These are phyloP conservation scores for Zygotorulaspora florentina DNA, from an alignment of 805 yeast species.

Conservation along the genomic window DNA sequence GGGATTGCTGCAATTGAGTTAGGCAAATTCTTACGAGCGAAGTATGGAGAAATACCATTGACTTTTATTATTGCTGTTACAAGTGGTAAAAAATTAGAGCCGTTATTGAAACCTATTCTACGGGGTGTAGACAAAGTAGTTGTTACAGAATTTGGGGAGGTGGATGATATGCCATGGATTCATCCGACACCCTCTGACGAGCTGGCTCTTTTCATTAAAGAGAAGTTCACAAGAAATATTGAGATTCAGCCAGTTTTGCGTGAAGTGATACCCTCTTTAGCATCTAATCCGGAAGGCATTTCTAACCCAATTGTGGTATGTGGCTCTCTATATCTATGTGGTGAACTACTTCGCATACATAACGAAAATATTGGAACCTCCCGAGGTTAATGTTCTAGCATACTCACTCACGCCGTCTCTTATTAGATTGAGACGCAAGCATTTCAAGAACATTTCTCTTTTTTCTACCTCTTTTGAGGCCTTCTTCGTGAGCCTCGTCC, in stretches of 20 bases:
- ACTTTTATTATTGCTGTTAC: constrained; percentile 72
- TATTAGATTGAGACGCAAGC: constrained; percentile 6
- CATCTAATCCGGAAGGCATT: constrained; percentile 6
- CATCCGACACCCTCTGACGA: constrained; percentile 39
- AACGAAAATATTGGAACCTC: constrained; percentile 14
- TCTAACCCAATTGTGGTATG: constrained; percentile 46
- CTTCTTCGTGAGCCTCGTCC: background rate
- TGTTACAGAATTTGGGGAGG: constrained; percentile 59
- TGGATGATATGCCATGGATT: constrained; percentile 96
- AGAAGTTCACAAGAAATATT: constrained; percentile 33
- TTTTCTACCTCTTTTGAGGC: background rate
- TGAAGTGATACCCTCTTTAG: constrained; percentile 28
- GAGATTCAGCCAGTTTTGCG: constrained; percentile 23
- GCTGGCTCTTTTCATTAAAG: constrained; percentile 19
- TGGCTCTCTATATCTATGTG: constrained; percentile 67
- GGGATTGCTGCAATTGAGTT: constrained; percentile 77
- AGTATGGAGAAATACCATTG: constrained; percentile 26
- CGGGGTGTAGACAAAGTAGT: constrained; percentile 51
- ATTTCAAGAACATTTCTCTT: constrained; percentile 7
- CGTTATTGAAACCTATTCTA: constrained; percentile 50
- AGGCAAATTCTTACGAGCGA: constrained; percentile 45
- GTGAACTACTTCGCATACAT: constrained; percentile 46
- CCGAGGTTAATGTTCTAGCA: background rate
- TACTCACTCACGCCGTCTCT: constrained; percentile 5
- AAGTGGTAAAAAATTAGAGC: constrained; percentile 57